Evolutionary conservation across 2,329 filamentous ascomycete species (phyloP), one percentile per base, ranked within the genome.

Genomic region (Fusarium lateritium): DNA sequence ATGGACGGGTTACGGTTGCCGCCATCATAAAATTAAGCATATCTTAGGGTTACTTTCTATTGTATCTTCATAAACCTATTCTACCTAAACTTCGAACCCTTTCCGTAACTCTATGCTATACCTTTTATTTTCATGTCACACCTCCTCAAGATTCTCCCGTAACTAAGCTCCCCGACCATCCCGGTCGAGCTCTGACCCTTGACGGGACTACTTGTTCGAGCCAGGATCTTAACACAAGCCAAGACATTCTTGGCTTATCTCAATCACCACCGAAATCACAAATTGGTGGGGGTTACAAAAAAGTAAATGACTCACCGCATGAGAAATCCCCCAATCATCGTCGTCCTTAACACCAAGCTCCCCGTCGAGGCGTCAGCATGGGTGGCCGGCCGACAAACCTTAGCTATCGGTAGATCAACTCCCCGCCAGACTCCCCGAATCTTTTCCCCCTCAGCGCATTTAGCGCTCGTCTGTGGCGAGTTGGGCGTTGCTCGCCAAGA

Each of bases 301-400:
- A 58, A 47, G 36, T 61, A 73, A 73, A 73, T 73, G 58, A 67
- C 71, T 73, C 71, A 73, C 31, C 21, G 39, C 36, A 31, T 46
- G 7, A 22, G 9, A 7, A 47, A 22, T 26, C 38, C 42, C 15
- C 67, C 65, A 71, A 71, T 71, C 28, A 47, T 42, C 40, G 26
- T n/a, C 39, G 47, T 26, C 13, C 31, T 14, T 26, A 4, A n/a
- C 36, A n/a, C 19, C 21, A 55, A 21, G 40, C 47, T 70, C 71
- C 69, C 71, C 56, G 61, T 57, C 24, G 57, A 54, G 49, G 66
- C 61, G 62, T 57, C 28, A 26, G 36, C 53, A 46, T 33, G 59
- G 54, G 54, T 46, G 22, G 49, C 42, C 44, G 11, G 42, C 28
- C 5, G 24, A 26, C 47, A 51, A 54, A 36, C 26, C 34, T 22